Percentiles rank a stretch among this genome's conserved stretches.
Conservation (phyloP, 129 eudicot genomes). For the Pseudognaphalium luteoalbum region DNA sequence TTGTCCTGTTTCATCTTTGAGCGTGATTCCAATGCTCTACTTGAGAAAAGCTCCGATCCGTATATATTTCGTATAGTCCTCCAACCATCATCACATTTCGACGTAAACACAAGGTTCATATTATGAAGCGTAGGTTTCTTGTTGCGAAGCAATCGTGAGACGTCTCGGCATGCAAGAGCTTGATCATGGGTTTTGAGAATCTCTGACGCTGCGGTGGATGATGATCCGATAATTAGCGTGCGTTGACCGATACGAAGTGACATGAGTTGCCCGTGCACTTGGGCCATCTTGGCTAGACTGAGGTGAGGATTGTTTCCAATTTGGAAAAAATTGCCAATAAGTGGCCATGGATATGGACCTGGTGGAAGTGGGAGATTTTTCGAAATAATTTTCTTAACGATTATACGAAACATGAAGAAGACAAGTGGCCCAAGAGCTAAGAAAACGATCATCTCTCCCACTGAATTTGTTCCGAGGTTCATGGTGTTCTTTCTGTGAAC, state of each 20-base stretch:
- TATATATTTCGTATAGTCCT: constrained; percentile 30
- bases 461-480: too few species aligned
- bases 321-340: constrained; percentile 43
- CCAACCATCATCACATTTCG: constrained; percentile 30
- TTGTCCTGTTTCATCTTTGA: constrained; percentile 21
- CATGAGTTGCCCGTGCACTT: constrained; percentile 45
- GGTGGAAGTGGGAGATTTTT: constrained; percentile 42
- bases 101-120: constrained; percentile 9
- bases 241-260: constrained; percentile 33
- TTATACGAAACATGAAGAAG: constrained; percentile 1
- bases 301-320: constrained; percentile 29
- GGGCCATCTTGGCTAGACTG: constrained; percentile 34
- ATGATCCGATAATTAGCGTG: constrained; percentile 38
- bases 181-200: constrained; percentile 52
- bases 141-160: constrained; percentile 19
- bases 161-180: constrained; percentile 25
- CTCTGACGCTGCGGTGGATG: constrained; percentile 37
- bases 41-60: constrained; percentile 38
- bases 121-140: constrained; percentile 15
- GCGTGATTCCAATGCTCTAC: constrained; percentile 35
- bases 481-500: too few species aligned
- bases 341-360: constrained; percentile 57
- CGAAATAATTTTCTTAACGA: neutral
- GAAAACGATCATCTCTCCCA: neutral
- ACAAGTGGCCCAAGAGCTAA: constrained; percentile 10